These are phyloP conservation scores for Nitzschia inconspicua DNA, from an alignment of 108 stramenopile species.

Conservation along the genomic window DNA sequence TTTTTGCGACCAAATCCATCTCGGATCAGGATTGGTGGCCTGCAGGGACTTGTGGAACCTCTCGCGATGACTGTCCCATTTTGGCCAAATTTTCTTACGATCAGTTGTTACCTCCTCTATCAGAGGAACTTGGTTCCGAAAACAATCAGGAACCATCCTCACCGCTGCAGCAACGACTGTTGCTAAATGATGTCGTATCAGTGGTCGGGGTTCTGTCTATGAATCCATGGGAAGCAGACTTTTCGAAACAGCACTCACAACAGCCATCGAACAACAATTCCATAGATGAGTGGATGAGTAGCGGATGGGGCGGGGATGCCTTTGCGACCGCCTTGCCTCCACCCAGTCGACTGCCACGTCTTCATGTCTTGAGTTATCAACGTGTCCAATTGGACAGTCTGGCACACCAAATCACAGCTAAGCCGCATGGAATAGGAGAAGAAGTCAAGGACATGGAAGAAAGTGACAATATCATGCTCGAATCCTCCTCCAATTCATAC, in stretches of 20 bases:
- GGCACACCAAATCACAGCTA: background rate
- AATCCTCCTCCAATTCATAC: no score
- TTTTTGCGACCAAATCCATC: background rate
- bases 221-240: conserved; percentile 39
- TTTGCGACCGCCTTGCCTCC: conserved; percentile 17
- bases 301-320: background rate
- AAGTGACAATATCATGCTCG: no score
- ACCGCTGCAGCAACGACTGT: background rate
- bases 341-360: conserved; percentile 48
- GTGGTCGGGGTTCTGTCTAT: conserved; percentile 41
- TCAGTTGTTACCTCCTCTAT: conserved; percentile 1
- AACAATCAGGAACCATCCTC: background rate
- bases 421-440: background rate
- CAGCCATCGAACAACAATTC: background rate
- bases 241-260: conserved; percentile 11
- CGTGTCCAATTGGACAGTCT: conserved; percentile 32
- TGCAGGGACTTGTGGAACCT: conserved; percentile 14
- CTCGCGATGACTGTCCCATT: conserved; percentile 24
- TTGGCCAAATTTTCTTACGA: conserved; percentile 61
- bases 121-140: background rate
- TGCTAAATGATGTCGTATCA: conserved; percentile 55
- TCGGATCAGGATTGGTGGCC: conserved; percentile 29
- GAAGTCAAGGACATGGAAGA: background rate
- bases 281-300: background rate
- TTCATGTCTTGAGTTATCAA: conserved; percentile 47